Percentiles rank a stretch among this genome's conserved stretches.
phyloP scores from a whole-genome alignment of 441 rosid genomes.

The Brassica balearica region DNA sequence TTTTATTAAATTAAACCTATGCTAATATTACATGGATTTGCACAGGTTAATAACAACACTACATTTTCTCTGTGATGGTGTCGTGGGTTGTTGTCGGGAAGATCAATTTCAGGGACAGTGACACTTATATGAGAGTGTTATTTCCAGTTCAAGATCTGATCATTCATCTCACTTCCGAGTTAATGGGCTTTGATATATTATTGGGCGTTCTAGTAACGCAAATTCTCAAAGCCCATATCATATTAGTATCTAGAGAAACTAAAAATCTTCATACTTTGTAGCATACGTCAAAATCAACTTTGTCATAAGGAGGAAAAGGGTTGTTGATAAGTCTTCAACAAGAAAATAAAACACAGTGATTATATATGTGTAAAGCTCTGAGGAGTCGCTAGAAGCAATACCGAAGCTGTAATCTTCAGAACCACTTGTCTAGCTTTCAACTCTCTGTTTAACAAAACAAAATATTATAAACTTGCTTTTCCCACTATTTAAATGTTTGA shows the following conservation, averaged over 20 bases:
- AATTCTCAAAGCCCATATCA: constrained; percentile 22
- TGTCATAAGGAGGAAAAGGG: background rate
- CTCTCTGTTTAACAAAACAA: background rate
- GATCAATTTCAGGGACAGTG: background rate
- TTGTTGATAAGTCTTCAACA: background rate
- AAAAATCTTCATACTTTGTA: background rate
- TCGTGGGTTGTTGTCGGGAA: background rate
- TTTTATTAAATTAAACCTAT: background rate
- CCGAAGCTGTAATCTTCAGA: background rate
- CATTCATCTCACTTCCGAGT: background rate
- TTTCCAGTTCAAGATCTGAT: background rate
- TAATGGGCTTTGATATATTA: constrained; percentile 4
- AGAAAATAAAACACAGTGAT: background rate
- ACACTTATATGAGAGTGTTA: too few relatives aligned
- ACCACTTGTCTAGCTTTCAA: background rate
- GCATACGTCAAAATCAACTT: background rate
- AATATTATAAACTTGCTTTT: background rate
- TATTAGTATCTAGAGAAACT: background rate
- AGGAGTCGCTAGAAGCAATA: background rate
- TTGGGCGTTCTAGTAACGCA: constrained; percentile 27
- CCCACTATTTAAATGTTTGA: background rate
- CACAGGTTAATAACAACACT: too few relatives aligned
- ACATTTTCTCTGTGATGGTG: background rate
- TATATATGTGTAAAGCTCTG: background rate
- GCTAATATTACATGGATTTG: too few relatives aligned